Conservation (phyloP, 192 early-diverging fungal species). For the Linnemannia zychae region DNA sequence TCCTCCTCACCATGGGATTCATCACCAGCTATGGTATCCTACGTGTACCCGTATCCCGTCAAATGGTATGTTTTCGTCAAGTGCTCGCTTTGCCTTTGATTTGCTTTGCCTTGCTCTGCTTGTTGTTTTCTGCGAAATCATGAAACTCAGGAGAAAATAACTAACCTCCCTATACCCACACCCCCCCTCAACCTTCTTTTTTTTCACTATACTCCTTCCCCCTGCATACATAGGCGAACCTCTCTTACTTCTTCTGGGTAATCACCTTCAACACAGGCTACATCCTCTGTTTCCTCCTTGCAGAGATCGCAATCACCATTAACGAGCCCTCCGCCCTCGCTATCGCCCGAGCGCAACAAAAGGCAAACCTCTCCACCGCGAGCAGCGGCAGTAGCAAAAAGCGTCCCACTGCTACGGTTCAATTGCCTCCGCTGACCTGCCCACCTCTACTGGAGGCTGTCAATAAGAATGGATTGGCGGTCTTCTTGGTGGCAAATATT, state of each 20-base stretch:
- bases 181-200: not conserved
- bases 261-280: conserved; percentile 75
- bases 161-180: not conserved
- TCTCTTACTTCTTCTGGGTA: conserved; percentile 86
- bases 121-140: not conserved
- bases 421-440: conserved; percentile 57
- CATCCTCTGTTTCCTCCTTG: conserved; percentile 70
- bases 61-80: conserved; percentile 63
- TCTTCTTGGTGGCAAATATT: conserved; percentile 92
- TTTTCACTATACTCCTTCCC: not conserved
- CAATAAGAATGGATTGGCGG: conserved; percentile 85
- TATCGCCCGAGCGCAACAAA: conserved; percentile 34
- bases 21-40: conserved; percentile 64
- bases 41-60: conserved; percentile 75
- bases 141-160: not conserved
- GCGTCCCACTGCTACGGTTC: conserved; percentile 57
- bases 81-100: not conserved
- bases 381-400: conserved; percentile 58
- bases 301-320: conserved; percentile 62
- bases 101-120: not conserved
- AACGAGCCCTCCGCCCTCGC: conserved; percentile 39
- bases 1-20: conserved; percentile 63
- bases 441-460: conserved; percentile 77
- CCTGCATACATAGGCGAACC: conserved; percentile 63
- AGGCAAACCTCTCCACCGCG: conserved; percentile 59